These are phyloP conservation scores for Phyllosticta citribraziliensis DNA, from an alignment of 2,329 filamentous ascomycete species.

Conservation along the genomic window DNA sequence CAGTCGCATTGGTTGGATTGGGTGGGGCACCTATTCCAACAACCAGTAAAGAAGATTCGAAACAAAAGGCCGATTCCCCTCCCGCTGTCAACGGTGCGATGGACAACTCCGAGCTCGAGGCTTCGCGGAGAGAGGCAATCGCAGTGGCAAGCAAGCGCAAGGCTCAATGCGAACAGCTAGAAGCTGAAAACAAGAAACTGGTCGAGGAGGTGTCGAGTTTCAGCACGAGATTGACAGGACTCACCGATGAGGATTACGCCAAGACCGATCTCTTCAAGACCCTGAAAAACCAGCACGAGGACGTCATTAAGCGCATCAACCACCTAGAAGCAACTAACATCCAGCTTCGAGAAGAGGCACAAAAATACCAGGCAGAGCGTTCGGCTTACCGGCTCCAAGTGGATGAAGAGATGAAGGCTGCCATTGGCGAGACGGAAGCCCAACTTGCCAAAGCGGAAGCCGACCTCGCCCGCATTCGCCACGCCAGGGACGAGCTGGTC, in stretches of 20 bases:
- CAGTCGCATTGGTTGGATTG: constrained; percentile 85
- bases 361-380: constrained; percentile 76
- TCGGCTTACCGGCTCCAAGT: constrained; percentile 72
- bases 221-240: constrained; percentile 55
- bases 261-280: constrained; percentile 90
- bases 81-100: constrained; percentile 32
- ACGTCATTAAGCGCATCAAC: constrained; percentile 85
- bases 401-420: constrained; percentile 66
- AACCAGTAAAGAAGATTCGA: constrained; percentile 29
- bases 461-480: constrained; percentile 76
- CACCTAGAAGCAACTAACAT: constrained; percentile 82
- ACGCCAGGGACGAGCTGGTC: constrained; percentile 72
- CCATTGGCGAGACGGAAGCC: constrained; percentile 68
- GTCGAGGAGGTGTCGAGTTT: constrained; percentile 71
- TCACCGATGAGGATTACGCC: constrained; percentile 88
- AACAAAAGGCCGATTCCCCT: constrained; percentile 14
- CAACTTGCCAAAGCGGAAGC: constrained; percentile 72
- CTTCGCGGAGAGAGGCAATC: constrained; percentile 65
- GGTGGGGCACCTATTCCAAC: constrained; percentile 56
- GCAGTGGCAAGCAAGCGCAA: constrained; percentile 75
- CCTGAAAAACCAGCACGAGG: constrained; percentile 81
- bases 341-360: constrained; percentile 72
- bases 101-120: constrained; percentile 53
- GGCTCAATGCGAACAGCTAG: constrained; percentile 71
- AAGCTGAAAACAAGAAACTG: constrained; percentile 65